Evolutionary conservation across 1,284 basidiomycete species (phyloP), one percentile per base, ranked within the genome.

Genomic region (Ceratobasidium sp.): DNA sequence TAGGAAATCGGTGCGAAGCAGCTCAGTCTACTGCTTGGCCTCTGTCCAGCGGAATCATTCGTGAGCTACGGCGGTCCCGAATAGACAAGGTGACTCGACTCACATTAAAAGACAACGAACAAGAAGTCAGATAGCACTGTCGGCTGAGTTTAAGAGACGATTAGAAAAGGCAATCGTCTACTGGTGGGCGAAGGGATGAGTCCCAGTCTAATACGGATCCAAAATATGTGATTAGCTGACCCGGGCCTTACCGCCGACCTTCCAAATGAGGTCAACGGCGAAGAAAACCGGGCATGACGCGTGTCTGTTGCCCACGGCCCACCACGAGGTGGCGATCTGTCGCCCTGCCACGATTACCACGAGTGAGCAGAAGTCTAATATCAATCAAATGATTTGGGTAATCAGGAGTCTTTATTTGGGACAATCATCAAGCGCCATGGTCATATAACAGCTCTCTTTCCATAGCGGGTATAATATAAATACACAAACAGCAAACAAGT

Each of bases 151-250:
- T 4, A 20, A 65, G 38, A 44, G n/a, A 57, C 5, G 28, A 42
- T 23, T 46, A 42, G 3, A 33, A 28, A 28, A 23, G 50, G 38
- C 28, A 68, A 42, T 50, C 66, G 15, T 28, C 12, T 61, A 26
- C 4, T 15, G 48, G 73, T 56, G 73, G 73, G 62, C 73, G 59
- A 57, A 38, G 73, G 71, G 71, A 56, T 48, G 48, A 56, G n/a
- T 42, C 33, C 48, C 4, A 74, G 71, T 64, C 17, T 64, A 54
- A 57, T n/a, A 38, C 61, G 48, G 62, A 66, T 76, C 54, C 40
- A 76, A 76, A 76, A 48, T 74, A 65, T 66, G 73, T 66, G 62
- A 66, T 76, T 66, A 73, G 52, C 33, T 26, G 46, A 44, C 73
- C 64, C 62, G 62, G 73, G 46, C 62, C 65, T 64, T 61, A 42